Evolutionary conservation across 2,329 filamentous ascomycete species (phyloP).

Genomic region (Eutypella sp.): DNA sequence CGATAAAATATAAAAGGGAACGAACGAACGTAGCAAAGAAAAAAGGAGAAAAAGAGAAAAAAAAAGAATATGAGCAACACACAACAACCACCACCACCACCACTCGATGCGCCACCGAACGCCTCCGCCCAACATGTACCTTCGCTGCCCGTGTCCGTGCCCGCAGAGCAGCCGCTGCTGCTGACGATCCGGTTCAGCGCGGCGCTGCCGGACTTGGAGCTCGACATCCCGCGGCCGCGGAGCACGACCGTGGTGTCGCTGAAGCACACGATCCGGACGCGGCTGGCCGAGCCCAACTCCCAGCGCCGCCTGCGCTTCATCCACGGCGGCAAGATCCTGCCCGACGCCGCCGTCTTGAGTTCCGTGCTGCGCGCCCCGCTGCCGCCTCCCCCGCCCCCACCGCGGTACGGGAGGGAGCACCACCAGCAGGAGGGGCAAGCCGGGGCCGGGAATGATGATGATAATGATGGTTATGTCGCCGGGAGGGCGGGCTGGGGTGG

Average conservation of each 20-base stretch:
- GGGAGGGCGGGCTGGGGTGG: conserved; percentile 5
- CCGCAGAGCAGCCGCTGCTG: conserved; percentile 47
- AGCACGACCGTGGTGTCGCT: conserved; percentile 71
- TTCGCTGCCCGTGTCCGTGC: conserved; percentile 3
- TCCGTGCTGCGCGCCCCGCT: conserved; percentile 61
- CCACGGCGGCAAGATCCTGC: conserved; percentile 79
- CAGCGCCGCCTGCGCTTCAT: conserved; percentile 79
- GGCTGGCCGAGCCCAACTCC: conserved; percentile 58
- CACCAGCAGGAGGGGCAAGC: neutral
- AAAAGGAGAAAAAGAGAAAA: too few relatives aligned
- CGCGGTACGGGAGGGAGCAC: conserved; percentile 36
- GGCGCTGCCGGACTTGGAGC: conserved; percentile 74
- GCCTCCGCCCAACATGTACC: conserved; percentile 9
- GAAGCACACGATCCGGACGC: conserved; percentile 73
- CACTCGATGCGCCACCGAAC: conserved; percentile 3
- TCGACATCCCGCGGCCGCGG: conserved; percentile 66
- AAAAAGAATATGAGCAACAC: neutral
- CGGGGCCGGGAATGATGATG: conserved; percentile 11
- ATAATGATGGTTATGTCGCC: too few relatives aligned
- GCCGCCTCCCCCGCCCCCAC: conserved; percentile 41
- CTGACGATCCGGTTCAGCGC: conserved; percentile 89
- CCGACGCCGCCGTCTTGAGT: conserved; percentile 65
- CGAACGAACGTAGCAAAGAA: too few relatives aligned
- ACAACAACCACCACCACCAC: neutral
- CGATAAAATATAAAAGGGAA: too few relatives aligned